Base-by-base conservation (phyloP, 805 yeast species). In the Metschnikowia reukaufii region DNA sequence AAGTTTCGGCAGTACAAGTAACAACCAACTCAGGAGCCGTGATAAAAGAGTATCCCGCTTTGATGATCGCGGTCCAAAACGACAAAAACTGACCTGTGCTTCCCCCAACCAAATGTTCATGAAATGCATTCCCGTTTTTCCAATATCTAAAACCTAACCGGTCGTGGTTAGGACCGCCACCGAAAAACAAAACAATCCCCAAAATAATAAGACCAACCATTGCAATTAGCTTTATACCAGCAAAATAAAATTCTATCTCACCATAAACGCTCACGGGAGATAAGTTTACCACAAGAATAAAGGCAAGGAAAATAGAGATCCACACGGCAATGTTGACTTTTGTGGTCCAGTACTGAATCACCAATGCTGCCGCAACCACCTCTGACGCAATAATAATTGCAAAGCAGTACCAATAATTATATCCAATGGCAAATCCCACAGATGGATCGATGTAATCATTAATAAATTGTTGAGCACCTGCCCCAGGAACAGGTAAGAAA, bases 1-100 rank as follows among this genome's bases (percentile, higher is more conserved):
- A 67, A 45, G 81, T 74, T 63, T 83, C 88, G n/a, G 82, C 76
- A 16, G 82, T 77, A 30, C 82, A 72, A 42, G 77, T 63, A 6
- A 77, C 76, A 46, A 62, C 57, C 57, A 83, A 70, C 66, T 83
- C 88, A 16, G 87, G 87, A 34, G 59, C 54, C 50, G 55, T 57
- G 41, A 61, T 58, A 42, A 61, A 62, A 17, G 66, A 56, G 54
- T 59, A 62, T 3, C 62, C 64, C 15, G 64, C 60, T 45, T 54
- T 60, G 48, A 62, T 56, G 19, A 62, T 49, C 15, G 63, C 61
- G 6, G 64, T 57, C 64, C 65, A 62, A 9, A 54, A 52, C 12
- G 55, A 36, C 36, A 62, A 53, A 34, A 52, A 61, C 10, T 57
- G 50, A n/a, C 63, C 64, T 10, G 60, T 59, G 40, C 50, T 15